Percentiles rank a stretch among this genome's conserved stretches.
Conservation (phyloP, 2,329 filamentous ascomycete species). For the Arthrobotrys megalospora region DNA sequence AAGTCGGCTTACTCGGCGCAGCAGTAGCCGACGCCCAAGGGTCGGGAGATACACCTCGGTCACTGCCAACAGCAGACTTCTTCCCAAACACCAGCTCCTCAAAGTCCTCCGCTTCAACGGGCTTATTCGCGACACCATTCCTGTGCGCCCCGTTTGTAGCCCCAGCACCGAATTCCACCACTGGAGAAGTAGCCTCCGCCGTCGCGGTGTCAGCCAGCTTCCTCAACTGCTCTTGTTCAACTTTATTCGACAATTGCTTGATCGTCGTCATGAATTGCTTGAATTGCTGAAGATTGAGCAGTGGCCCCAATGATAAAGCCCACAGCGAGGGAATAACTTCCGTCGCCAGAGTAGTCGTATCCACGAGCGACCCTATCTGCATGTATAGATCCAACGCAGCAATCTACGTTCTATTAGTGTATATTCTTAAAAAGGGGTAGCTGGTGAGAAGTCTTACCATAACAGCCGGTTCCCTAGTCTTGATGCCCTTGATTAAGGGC, state of each 20-base stretch:
- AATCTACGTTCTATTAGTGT: constrained; percentile 70
- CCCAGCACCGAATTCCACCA: constrained; percentile 40
- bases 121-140: neutral
- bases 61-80: constrained; percentile 65
- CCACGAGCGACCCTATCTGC: constrained; percentile 84
- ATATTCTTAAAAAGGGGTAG: neutral
- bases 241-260: constrained; percentile 81
- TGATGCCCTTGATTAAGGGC: constrained; percentile 90
- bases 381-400: constrained; percentile 87
- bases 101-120: constrained; percentile 80
- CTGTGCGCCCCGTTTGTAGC: constrained; percentile 5
- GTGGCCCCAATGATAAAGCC: constrained; percentile 89
- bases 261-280: constrained; percentile 91
- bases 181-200: constrained; percentile 8
- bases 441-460: constrained; percentile 73
- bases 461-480: constrained; percentile 96
- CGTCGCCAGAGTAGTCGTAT: constrained; percentile 91
- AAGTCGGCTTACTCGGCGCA: constrained; percentile 3
- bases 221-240: constrained; percentile 89
- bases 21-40: constrained; percentile 63
- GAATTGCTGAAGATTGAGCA: constrained; percentile 90
- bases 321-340: constrained; percentile 92
- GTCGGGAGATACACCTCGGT: constrained; percentile 65
- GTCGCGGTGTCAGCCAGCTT: constrained; percentile 88
- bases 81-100: constrained; percentile 89